Base-by-base conservation (phyloP, 352 stramenopile species). In the Phytophthora fragariae region DNA sequence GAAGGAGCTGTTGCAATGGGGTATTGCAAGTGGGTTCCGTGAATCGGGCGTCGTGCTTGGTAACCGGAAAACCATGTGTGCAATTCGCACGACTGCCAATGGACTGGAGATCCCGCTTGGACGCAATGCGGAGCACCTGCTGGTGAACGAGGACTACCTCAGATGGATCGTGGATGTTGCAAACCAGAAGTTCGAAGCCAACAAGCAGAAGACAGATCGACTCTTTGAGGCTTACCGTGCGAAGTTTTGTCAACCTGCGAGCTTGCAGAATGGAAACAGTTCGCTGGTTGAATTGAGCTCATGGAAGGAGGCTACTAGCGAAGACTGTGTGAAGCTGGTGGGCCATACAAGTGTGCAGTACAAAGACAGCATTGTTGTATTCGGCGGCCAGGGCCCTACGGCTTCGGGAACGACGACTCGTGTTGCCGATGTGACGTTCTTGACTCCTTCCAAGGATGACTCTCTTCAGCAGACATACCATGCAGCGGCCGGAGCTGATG, bases 31-130 rank as follows among this genome's bases (percentile, higher is more conserved):
- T 41, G 94, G 94, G 19, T 97, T 97, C 57, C 86, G 93, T 5
- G 94, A 98, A 69, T 97, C 91, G 2, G 94, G 94, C 9, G 85
- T 98, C 47, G 89, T 95, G 37, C 66, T 97, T 5, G 88, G 89
- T 44, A 95, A 94, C 68, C 90, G 92, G 67, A 95, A 94, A 57
- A 87, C 96, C 39, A 95, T 97, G 86, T 94, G 95, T 31, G 92
- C 92, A 21, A 97, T 98, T 64, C 90, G 93, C 39, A 98, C 93
- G 33, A 93, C 83, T 11, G 83, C 91, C 11, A 97, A 97, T 41
- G 77, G 82, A 8, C 82, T 98, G 62, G 92, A 98, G 74, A 94
- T 97, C 53, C 93, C 93, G 12, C 79, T 98, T 14, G 83, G 88
- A 54, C 76, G 81, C 19, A 65, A 65, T 14, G 75, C 72, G 0